Base-by-base conservation (phyloP, 768 basidiomycete genomes). In the Cystoderma amianthinum region DNA sequence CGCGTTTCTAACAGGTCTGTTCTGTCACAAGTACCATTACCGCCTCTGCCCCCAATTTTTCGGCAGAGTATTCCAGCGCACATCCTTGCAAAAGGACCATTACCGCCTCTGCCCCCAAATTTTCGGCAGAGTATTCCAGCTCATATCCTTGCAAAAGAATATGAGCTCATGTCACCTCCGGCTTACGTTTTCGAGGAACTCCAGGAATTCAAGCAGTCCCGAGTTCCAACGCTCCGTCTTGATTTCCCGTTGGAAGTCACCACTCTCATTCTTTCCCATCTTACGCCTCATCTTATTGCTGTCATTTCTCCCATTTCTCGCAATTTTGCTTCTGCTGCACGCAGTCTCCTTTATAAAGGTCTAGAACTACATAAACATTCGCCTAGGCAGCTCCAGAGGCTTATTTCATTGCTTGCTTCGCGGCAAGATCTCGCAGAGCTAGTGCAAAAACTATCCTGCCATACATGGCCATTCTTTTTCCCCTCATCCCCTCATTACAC, bases 401-500 rank as follows among this genome's bases (percentile, higher is more conserved):
- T 74, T 13, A 51, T 66, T 33, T 58, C 55, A 2, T 44, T 67
- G 1, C 54, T 74, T 7, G 64, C 65, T 2, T 62, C 62, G 34
- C 58, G 66, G 40, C 50, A 49, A 23, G 65, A 71, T 32, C 48
- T 72, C 22, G 63, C 68, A 16, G 67, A 67, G 23, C 50, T 68
- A 10, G 65, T 69, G 11, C 57, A 56, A 25, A 58, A 54, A 2
- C 63, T 74, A 41, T 50, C 61, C 25, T 72, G 70, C 46, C 60
- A 59, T 16, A 51, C 50, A 28, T 74, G 72, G 72, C 70, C 71
- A 0, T 41, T 57, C 2, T 70, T 65, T 44, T 69, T 67, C 45
- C 52, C 55, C 18, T 42, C 48, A 5, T 38, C 44, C 12, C 17
- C 45, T 9, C 38, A 47, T 21, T 43, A 32, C 9, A 19, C 16